Conservation (phyloP, 805 yeast genomes). For the Saccharomyces eubayanus region DNA sequence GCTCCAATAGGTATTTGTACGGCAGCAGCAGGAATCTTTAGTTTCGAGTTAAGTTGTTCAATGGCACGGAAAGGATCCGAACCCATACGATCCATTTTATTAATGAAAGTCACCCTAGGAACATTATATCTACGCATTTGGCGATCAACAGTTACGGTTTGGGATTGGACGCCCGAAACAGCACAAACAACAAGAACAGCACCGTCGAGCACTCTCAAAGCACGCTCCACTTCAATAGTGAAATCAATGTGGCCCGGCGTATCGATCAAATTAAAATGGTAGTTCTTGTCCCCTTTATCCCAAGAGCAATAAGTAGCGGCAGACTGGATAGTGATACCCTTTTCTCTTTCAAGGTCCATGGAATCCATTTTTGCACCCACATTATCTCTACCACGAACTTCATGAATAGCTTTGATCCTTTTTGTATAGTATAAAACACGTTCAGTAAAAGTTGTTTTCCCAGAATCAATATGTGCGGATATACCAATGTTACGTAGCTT, state of each 20-base stretch:
- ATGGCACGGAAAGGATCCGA: conserved; percentile 94
- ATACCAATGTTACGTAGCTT: conserved; percentile 90
- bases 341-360: conserved; percentile 97
- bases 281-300: conserved; percentile 62
- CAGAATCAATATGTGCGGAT: conserved; percentile 96
- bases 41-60: conserved; percentile 78
- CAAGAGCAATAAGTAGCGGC: conserved; percentile 98
- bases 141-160: conserved; percentile 96
- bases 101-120: conserved; percentile 91
- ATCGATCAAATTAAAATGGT: conserved; percentile 90
- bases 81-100: conserved; percentile 99
- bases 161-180: conserved; percentile 96
- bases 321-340: conserved; percentile 96
- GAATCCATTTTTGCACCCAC: conserved; percentile 99
- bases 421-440: conserved; percentile 95
- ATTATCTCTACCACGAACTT: conserved; percentile 91
- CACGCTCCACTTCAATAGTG: conserved; percentile 97
- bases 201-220: conserved; percentile 95
- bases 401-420: conserved; percentile 92
- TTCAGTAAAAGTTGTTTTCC: conserved; percentile 96
- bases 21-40: conserved; percentile 93
- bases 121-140: conserved; percentile 98
- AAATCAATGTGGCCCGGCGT: conserved; percentile 99
- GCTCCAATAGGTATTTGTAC: conserved; percentile 96
- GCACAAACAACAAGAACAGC: conserved; percentile 98